These are phyloP conservation scores for Tulasnella calospora DNA, from an alignment of 768 basidiomycete genomes.

Conservation along the genomic window DNA sequence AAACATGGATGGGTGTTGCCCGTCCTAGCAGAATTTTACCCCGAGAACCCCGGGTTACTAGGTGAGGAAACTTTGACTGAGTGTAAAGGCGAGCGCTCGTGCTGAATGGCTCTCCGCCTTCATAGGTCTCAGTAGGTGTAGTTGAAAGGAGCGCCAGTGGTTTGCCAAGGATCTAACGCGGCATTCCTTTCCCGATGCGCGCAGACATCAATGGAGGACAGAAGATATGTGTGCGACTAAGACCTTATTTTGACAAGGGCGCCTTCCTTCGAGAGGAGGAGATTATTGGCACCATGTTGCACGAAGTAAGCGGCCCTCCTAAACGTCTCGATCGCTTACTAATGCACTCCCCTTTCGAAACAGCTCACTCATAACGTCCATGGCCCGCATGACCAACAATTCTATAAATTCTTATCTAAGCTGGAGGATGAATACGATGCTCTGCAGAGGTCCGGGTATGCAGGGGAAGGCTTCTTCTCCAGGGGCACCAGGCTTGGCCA, in stretches of 20 bases:
- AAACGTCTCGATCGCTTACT: neutral
- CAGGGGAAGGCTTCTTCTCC: slow-evolving; percentile 86
- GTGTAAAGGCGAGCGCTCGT: neutral
- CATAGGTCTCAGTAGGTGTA: slow-evolving; percentile 5
- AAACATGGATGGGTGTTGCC: slow-evolving; percentile 76
- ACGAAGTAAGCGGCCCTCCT: slow-evolving; percentile 54
- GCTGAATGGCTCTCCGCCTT: neutral
- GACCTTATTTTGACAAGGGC: slow-evolving; percentile 62
- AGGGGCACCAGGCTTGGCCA: slow-evolving; percentile 66
- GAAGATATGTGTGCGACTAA: slow-evolving; percentile 76
- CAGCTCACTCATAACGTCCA: slow-evolving; percentile 87
- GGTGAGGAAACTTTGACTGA: slow-evolving; percentile 45
- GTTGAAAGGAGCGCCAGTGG: neutral
- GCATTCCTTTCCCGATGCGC: neutral
- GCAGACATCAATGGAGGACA: slow-evolving; percentile 72
- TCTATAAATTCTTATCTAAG: slow-evolving; percentile 65
- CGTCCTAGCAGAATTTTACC: slow-evolving; percentile 82
- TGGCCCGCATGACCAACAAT: slow-evolving; percentile 82
- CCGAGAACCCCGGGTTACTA: slow-evolving; percentile 62
- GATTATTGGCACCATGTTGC: slow-evolving; percentile 79
- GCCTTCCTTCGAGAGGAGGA: slow-evolving; percentile 72
- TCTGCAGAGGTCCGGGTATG: slow-evolving; percentile 72
- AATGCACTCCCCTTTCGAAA: neutral
- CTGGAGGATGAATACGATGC: slow-evolving; percentile 83
- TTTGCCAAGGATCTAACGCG: neutral